phyloP scores from a whole-genome alignment of 2,329 filamentous ascomycete genomes.

The Aspergillus sp. region DNA sequence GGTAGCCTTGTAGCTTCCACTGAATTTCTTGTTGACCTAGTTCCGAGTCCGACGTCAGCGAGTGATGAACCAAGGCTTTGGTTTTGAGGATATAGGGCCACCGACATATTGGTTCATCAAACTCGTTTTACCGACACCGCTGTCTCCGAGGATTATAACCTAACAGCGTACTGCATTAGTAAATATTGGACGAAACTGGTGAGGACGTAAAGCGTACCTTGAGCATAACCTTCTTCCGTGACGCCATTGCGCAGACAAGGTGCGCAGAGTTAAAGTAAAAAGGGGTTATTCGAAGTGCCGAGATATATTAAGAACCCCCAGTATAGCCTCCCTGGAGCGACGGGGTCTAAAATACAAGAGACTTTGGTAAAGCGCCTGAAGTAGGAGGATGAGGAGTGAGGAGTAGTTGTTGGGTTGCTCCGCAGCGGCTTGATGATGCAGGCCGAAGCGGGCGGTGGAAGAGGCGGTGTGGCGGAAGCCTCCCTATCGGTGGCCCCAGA shows the following conservation, averaged over 20 bases:
- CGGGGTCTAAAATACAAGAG: background rate
- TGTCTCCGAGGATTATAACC: conserved; percentile 99
- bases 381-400: conserved; percentile 5
- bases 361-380: background rate
- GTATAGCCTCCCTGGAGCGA: background rate
- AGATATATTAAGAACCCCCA: background rate
- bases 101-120: conserved; percentile 99
- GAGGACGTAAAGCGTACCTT: conserved; percentile 60
- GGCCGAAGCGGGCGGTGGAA: conserved; percentile 29
- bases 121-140: conserved; percentile 98
- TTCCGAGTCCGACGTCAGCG: conserved; percentile 13
- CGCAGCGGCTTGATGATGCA: conserved; percentile 32
- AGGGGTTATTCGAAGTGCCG: background rate
- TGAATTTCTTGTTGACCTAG: conserved; percentile 99
- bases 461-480: conserved; percentile 28
- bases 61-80: background rate
- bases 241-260: conserved; percentile 57
- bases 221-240: conserved; percentile 85
- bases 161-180: conserved; percentile 39
- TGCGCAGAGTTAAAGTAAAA: background rate
- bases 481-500: conserved; percentile 1
- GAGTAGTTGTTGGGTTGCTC: conserved; percentile 13
- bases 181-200: conserved; percentile 1
- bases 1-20: conserved; percentile 98
- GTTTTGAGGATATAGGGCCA: conserved; percentile 13